Percentiles rank a stretch among this genome's conserved stretches.
Evolutionary conservation across 352 stramenopile genomes (phyloP).

Genomic region (Phytophthora fragariae): DNA sequence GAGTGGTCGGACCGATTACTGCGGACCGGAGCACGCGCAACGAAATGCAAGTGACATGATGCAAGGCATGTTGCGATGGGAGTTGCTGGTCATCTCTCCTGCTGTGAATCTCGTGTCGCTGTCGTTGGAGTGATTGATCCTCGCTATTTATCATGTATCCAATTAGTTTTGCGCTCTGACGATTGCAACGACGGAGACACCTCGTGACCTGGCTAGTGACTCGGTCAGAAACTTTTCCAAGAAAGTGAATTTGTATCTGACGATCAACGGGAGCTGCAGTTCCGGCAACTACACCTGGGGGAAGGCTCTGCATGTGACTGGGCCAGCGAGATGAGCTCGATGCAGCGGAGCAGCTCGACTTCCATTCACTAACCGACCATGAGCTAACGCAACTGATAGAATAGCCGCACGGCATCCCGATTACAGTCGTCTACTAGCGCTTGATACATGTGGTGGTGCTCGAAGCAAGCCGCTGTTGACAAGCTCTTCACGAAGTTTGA

Average conservation of each 20-base stretch:
- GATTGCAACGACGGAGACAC: too few relatives aligned
- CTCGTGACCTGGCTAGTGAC: too few relatives aligned
- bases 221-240: too few relatives aligned
- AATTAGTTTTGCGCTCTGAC: background rate
- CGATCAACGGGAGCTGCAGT: constrained; percentile 18
- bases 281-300: constrained; percentile 20
- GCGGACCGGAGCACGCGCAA: constrained; percentile 38
- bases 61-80: constrained; percentile 47
- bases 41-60: constrained; percentile 50
- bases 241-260: too few relatives aligned
- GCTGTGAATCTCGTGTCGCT: constrained; percentile 34
- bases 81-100: constrained; percentile 43
- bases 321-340: constrained; percentile 33
- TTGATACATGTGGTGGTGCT: constrained; percentile 31
- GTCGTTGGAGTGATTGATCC: constrained; percentile 23
- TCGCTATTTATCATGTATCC: constrained; percentile 12
- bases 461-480: too few relatives aligned
- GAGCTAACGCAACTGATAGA: constrained; percentile 40
- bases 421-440: constrained; percentile 37
- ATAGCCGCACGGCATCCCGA: constrained; percentile 26
- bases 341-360: constrained; percentile 39
- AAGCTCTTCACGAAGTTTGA: background rate
- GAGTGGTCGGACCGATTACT: constrained; percentile 53
- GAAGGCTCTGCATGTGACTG: constrained; percentile 17
- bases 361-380: constrained; percentile 31